Evolutionary conservation across 305 asterid genomes (phyloP).

Genomic region (Fraxinus dipetala): DNA sequence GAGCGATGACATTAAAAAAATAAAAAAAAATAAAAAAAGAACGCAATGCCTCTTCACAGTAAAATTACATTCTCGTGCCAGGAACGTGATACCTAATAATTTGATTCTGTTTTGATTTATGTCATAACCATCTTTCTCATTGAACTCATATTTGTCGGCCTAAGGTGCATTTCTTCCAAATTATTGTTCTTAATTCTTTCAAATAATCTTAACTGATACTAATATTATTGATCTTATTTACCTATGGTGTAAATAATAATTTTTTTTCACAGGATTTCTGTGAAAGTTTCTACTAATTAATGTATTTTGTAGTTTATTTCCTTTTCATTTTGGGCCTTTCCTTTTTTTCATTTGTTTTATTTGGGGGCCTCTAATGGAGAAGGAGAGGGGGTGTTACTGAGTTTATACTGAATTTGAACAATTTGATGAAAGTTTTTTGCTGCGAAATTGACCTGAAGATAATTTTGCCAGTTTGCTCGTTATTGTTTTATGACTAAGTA

Average conservation of each 20-base stretch:
- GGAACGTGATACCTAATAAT: background rate
- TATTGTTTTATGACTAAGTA: slow-evolving; percentile 17
- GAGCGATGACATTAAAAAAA: background rate
- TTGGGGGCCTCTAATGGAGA: background rate
- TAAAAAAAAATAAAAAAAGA: too few relatives aligned
- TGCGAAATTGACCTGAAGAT: slow-evolving; percentile 4
- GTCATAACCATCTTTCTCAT: background rate
- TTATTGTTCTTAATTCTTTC: background rate
- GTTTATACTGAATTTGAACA: background rate
- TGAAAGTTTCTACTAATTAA: background rate
- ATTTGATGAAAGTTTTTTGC: background rate
- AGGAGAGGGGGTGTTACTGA: background rate
- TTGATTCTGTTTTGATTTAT: slow-evolving; percentile 1
- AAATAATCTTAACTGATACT: background rate
- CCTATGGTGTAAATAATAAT: background rate
- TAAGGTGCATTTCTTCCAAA: background rate
- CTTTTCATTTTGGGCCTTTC: background rate
- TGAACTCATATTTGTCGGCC: background rate
- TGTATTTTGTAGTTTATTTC: background rate
- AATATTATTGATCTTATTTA: background rate
- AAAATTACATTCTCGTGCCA: background rate
- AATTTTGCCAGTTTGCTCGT: background rate
- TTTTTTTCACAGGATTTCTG: background rate
- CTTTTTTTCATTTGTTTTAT: background rate
- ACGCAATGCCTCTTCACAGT: background rate